These are phyloP conservation scores for Metschnikowia gruessii DNA, from an alignment of 805 yeast species.

Conservation along the genomic window DNA sequence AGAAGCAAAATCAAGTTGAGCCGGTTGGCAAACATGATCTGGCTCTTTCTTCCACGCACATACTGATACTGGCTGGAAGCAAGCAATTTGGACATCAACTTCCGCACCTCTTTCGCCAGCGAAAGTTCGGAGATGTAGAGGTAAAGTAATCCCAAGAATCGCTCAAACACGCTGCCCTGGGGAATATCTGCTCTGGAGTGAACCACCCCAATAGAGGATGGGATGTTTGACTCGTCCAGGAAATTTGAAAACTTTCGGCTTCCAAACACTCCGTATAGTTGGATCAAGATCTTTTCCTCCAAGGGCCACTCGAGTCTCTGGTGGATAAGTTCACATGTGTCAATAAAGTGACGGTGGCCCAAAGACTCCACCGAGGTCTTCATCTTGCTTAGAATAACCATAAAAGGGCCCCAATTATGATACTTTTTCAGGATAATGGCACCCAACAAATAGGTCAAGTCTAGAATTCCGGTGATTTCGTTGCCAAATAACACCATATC, in stretches of 20 bases:
- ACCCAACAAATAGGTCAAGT: slow-evolving; percentile 18
- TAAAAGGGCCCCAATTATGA: slow-evolving; percentile 27
- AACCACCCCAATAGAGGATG: slow-evolving; percentile 24
- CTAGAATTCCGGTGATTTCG: slow-evolving; percentile 15
- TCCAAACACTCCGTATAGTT: slow-evolving; percentile 31
- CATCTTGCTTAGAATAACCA: slow-evolving; percentile 21
- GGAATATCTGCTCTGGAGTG: slow-evolving; percentile 29
- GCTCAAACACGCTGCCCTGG: slow-evolving; percentile 29
- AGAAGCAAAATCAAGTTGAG: slow-evolving; percentile 35
- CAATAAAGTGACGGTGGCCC: slow-evolving; percentile 27
- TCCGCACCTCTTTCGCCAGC: slow-evolving; percentile 24
- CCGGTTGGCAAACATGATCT: slow-evolving; percentile 36
- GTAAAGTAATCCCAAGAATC: slow-evolving; percentile 36
- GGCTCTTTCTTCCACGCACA: slow-evolving; percentile 25
- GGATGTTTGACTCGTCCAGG: slow-evolving; percentile 30
- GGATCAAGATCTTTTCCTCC: slow-evolving; percentile 33
- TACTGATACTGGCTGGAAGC: slow-evolving; percentile 38
- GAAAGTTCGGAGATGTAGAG: slow-evolving; percentile 29
- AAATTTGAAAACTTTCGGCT: slow-evolving; percentile 36
- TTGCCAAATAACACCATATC: slow-evolving; percentile 11
- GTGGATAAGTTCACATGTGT: slow-evolving; percentile 26
- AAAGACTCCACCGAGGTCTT: slow-evolving; percentile 17
- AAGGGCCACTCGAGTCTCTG: slow-evolving; percentile 30
- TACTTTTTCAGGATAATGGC: slow-evolving; percentile 15
- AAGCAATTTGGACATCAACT: slow-evolving; percentile 35